These are phyloP conservation scores for Vigna nakashimae DNA, from an alignment of 306 rosid genomes.

Conservation along the genomic window DNA sequence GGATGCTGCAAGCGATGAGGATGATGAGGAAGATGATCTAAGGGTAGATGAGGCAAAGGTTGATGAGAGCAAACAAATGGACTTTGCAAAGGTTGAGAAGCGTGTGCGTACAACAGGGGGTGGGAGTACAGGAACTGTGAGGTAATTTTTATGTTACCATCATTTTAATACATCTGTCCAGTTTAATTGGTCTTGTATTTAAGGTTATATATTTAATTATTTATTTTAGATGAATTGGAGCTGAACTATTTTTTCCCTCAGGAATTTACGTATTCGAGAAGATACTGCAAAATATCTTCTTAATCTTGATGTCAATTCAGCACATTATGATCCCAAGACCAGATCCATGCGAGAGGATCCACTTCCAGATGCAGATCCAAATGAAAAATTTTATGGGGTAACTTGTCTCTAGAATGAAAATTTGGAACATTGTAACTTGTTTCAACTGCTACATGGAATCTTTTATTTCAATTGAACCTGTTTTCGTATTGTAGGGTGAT, in stretches of 20 bases:
- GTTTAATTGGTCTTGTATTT: not conserved
- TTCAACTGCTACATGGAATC: conserved; percentile 16
- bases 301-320: conserved; percentile 44
- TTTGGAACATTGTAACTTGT: not conserved
- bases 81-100: conserved; percentile 83
- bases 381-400: conserved; percentile 70
- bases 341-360: conserved; percentile 81
- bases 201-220: not conserved
- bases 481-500: conserved; percentile 46
- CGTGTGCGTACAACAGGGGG: conserved; percentile 82
- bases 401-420: conserved; percentile 13
- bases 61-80: conserved; percentile 80
- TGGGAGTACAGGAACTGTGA: conserved; percentile 76
- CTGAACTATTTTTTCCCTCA: conserved; percentile 32
- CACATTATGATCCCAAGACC: conserved; percentile 50
- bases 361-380: conserved; percentile 78
- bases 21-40: conserved; percentile 61
- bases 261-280: conserved; percentile 48
- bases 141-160: conserved; percentile 26
- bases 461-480: not conserved
- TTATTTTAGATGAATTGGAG: not conserved
- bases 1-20: conserved; percentile 54
- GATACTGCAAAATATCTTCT: conserved; percentile 50
- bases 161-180: not conserved
- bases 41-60: conserved; percentile 81